These are phyloP conservation scores for Stenocarpella maydis DNA, from an alignment of 2,329 filamentous ascomycete species.

Conservation along the genomic window DNA sequence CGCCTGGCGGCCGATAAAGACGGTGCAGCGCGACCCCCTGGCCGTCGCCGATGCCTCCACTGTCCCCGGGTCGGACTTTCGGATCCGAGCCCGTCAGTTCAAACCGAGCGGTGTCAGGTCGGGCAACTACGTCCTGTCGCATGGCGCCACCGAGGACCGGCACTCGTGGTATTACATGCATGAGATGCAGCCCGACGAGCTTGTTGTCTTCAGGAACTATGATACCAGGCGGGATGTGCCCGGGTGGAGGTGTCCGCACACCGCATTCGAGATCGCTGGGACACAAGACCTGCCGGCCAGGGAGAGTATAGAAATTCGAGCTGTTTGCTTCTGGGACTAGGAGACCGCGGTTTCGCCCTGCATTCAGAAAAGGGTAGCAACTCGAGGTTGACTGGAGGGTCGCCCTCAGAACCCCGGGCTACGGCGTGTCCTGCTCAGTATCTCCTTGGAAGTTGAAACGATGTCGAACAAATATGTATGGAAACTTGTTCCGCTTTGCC, in stretches of 20 bases:
- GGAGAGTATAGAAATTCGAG: conserved; percentile 19
- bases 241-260: conserved; percentile 37
- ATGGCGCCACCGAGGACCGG: background rate
- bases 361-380: no score
- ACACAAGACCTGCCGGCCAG: conserved; percentile 1
- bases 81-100: conserved; percentile 47
- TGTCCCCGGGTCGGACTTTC: conserved; percentile 49
- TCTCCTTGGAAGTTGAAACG: background rate
- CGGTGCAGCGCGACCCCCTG: conserved; percentile 53
- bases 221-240: conserved; percentile 51
- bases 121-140: conserved; percentile 20
- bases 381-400: background rate
- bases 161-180: conserved; percentile 60
- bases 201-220: conserved; percentile 68
- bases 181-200: conserved; percentile 60
- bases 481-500: background rate
- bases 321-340: conserved; percentile 16
- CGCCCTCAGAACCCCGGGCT: background rate
- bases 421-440: no score
- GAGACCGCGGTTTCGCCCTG: no score
- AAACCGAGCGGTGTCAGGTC: conserved; percentile 39
- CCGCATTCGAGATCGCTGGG: conserved; percentile 37
- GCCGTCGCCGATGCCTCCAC: conserved; percentile 50
- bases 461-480: background rate
- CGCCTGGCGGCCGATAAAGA: conserved; percentile 58